Base-by-base conservation (phyloP, 345 rosid genomes). In the Theobroma cacao region DNA sequence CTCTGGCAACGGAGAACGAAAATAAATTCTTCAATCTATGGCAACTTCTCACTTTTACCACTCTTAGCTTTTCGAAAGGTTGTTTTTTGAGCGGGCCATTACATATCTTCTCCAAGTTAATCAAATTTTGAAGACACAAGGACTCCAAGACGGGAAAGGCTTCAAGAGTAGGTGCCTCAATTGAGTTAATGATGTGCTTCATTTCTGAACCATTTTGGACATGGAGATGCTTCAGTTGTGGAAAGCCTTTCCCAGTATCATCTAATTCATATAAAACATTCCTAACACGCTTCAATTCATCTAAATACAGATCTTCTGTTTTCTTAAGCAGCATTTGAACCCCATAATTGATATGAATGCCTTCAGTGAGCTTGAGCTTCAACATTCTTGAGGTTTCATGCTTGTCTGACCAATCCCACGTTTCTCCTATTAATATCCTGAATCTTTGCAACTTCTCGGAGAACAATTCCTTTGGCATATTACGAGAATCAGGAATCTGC, bases 121-220 rank as follows among this genome's bases (percentile, higher is more conserved):
- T 17, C 73, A 78, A 40, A 64, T 38, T 59, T 2, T 47, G 1
- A 10, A 85, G 78, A 66, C 40, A 22, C 24, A 85, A 60, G 0
- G 84, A 74, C 76, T 82, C 84, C 78, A 85, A 61, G 22, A 15
- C 45, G 0, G 81, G 61, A 56, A 85, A 80, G 18, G 79, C 65
- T 14, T 0, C 5, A 3, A 10, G 53, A 8, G 45, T 40, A 41
- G 6, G 6, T 55, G 14, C 24, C 4, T 28, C 43, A 7, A 0
- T 7, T 13, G 53, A 34, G 26, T 24, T 28, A 18, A 80, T 1
- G 3, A 80, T 22, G 26, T 70, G 77, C 10, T 30, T 22, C 33
- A 75, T 0, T 5, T 65, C 67, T 0, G 18, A 18, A 48, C 55
- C 58, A 5, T 34, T 75, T 75, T 70, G 74, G 11, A 75, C 11